These are phyloP conservation scores for Porogramme epimiltina DNA, from an alignment of 1,284 basidiomycete genomes.

Conservation along the genomic window DNA sequence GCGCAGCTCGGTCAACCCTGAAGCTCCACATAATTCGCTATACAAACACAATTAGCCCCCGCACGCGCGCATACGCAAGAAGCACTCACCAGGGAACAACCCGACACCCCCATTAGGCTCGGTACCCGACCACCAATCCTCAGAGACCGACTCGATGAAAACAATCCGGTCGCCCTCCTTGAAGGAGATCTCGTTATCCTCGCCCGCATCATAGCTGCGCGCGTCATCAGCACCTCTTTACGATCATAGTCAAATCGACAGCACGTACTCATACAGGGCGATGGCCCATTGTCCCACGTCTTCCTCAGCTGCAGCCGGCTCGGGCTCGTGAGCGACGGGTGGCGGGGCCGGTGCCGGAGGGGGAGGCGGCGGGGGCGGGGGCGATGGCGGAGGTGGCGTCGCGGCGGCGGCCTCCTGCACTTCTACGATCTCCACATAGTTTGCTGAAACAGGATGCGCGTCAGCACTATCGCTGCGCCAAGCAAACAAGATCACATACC, in stretches of 20 bases:
- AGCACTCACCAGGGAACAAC: constrained; percentile 80
- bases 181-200: constrained; percentile 90
- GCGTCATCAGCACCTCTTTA: neutral
- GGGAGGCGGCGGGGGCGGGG: constrained; percentile 39
- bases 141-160: constrained; percentile 70
- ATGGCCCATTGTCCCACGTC: constrained; percentile 66
- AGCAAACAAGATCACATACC: constrained; percentile 44
- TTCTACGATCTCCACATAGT: constrained; percentile 80
- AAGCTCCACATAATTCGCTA: constrained; percentile 65
- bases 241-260: neutral
- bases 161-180: constrained; percentile 78
- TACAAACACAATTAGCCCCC: constrained; percentile 4
- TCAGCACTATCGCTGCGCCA: constrained; percentile 6
- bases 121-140: constrained; percentile 91
- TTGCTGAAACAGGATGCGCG: constrained; percentile 49
- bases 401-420: constrained; percentile 35
- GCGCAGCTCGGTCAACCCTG: too few relatives aligned
- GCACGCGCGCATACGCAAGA: neutral
- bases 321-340: constrained; percentile 38
- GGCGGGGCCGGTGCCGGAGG: constrained; percentile 41
- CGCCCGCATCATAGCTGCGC: constrained; percentile 77
- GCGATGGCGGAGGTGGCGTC: constrained; percentile 42
- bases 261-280: constrained; percentile 76
- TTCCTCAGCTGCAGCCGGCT: constrained; percentile 27
- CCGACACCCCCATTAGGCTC: constrained; percentile 64